Evolutionary conservation across 2,329 filamentous ascomycete species (phyloP).

Genomic region (Pseudogymnoascus sp.): DNA sequence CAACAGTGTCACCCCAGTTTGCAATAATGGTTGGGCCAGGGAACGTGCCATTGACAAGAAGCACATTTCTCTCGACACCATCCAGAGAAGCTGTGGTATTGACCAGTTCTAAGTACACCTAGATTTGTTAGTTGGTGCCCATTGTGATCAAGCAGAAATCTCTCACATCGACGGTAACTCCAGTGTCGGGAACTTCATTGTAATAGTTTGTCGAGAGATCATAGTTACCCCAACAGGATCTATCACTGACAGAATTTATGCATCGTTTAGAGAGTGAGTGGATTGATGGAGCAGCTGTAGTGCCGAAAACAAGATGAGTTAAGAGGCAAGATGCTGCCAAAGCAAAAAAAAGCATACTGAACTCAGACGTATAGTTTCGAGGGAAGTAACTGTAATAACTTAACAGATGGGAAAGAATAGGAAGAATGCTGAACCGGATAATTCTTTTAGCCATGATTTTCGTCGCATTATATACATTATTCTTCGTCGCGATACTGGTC

Average conservation of each 20-base stretch:
- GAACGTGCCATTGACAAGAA: conserved; percentile 30
- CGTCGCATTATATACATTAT: background rate
- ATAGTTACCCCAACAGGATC: conserved; percentile 38
- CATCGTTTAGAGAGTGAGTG: background rate
- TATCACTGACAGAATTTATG: conserved; percentile 17
- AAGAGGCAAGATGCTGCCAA: background rate
- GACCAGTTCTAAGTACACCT: conserved; percentile 17
- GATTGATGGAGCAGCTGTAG: background rate
- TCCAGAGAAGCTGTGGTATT: conserved; percentile 25
- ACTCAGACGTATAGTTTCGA: background rate
- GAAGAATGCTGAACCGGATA: background rate
- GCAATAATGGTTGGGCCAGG: conserved; percentile 31
- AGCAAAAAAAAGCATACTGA: background rate
- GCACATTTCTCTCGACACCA: conserved; percentile 23
- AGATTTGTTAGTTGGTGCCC: conserved; percentile 14
- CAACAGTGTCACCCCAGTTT: conserved; percentile 30
- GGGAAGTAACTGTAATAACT: background rate
- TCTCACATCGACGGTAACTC: conserved; percentile 40
- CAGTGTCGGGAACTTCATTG: conserved; percentile 32
- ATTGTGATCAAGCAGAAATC: conserved; percentile 48
- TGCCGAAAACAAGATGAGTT: background rate
- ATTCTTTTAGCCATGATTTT: background rate
- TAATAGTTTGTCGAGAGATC: conserved; percentile 36
- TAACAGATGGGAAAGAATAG: background rate
- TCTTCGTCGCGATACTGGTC: background rate